Percentiles rank a stretch among this genome's conserved stretches.
Conservation (phyloP, 163 green algal genomes). For the Scenedesmus sp. region DNA sequence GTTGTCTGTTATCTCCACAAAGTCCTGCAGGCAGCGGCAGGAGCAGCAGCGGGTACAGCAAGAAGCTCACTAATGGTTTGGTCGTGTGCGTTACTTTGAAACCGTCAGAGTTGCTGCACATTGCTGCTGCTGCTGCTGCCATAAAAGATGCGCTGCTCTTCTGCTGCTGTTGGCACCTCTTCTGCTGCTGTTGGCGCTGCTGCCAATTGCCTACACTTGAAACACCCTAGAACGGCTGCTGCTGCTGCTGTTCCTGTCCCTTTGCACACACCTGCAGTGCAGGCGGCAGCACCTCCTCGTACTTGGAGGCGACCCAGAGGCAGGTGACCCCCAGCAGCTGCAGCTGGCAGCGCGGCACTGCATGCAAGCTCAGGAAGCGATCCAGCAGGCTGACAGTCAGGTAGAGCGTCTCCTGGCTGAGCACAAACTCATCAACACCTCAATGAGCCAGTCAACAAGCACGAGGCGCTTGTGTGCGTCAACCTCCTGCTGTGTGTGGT, state of each 20-base stretch:
- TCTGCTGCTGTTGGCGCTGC: background rate
- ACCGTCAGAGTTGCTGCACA: no score
- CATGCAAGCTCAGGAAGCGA: slow-evolving; percentile 74
- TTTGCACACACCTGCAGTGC: slow-evolving; percentile 40
- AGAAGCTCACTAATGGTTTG: no score
- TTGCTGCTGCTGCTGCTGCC: background rate
- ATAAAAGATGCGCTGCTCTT: background rate
- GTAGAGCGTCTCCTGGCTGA: slow-evolving; percentile 92
- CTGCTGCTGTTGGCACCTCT: background rate
- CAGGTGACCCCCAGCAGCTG: slow-evolving; percentile 83
- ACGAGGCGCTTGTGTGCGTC: slow-evolving; percentile 89
- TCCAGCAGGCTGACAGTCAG: slow-evolving; percentile 91
- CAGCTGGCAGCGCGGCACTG: slow-evolving; percentile 45
- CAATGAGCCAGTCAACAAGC: slow-evolving; percentile 95
- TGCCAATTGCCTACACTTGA: background rate
- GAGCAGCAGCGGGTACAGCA: background rate
- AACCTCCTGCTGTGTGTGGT: slow-evolving; percentile 80
- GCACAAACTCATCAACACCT: slow-evolving; percentile 91
- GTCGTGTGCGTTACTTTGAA: no score
- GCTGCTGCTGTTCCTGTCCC: background rate
- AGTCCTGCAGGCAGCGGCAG: slow-evolving; percentile 16
- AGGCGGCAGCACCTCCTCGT: slow-evolving; percentile 91
- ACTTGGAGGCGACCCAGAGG: slow-evolving; percentile 84
- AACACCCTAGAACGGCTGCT: background rate
- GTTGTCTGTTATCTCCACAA: slow-evolving; percentile 91